Conservation (phyloP, 2,329 filamentous ascomycete genomes). For the Pochonia chlamydosporia region DNA sequence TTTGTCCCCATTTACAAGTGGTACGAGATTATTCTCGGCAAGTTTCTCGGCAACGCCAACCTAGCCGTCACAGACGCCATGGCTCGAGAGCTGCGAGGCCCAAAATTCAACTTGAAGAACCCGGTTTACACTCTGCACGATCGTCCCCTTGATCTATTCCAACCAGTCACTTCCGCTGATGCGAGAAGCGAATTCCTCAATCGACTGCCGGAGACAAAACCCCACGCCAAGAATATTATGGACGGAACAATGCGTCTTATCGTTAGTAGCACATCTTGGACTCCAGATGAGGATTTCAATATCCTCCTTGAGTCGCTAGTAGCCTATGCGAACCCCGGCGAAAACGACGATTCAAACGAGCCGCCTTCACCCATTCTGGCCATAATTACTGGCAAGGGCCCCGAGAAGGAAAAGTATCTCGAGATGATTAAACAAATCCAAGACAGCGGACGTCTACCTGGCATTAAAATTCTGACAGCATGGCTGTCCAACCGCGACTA, state of each 20-base stretch:
- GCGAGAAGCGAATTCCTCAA: conserved; percentile 56
- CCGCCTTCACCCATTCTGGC: conserved; percentile 64
- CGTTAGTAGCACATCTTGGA: conserved; percentile 96
- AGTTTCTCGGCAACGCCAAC: conserved; percentile 62
- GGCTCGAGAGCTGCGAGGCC: conserved; percentile 60
- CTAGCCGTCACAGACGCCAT: conserved; percentile 89
- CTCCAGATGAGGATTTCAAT: conserved; percentile 90
- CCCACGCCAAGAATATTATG: conserved; percentile 53
- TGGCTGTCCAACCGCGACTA: conserved; percentile 86
- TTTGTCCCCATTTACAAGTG: conserved; percentile 70
- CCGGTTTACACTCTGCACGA: conserved; percentile 75
- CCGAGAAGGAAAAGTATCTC: conserved; percentile 73
- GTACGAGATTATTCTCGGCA: conserved; percentile 72
- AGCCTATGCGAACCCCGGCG: conserved; percentile 54
- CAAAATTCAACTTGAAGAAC: conserved; percentile 59
- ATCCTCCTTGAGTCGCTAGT: conserved; percentile 79
- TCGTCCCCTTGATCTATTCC: conserved; percentile 76
- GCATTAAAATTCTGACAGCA: conserved; percentile 69
- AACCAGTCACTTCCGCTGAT: conserved; percentile 50
- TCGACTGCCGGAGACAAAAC: conserved; percentile 57
- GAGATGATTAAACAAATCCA: conserved; percentile 57
- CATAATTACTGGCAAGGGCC: conserved; percentile 92
- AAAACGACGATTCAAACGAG: conserved; percentile 32
- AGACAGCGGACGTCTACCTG: conserved; percentile 55
- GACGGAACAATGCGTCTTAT: conserved; percentile 60